Base-by-base conservation (phyloP, 1,139 yeast species). In the Candida pseudocylindracea region DNA sequence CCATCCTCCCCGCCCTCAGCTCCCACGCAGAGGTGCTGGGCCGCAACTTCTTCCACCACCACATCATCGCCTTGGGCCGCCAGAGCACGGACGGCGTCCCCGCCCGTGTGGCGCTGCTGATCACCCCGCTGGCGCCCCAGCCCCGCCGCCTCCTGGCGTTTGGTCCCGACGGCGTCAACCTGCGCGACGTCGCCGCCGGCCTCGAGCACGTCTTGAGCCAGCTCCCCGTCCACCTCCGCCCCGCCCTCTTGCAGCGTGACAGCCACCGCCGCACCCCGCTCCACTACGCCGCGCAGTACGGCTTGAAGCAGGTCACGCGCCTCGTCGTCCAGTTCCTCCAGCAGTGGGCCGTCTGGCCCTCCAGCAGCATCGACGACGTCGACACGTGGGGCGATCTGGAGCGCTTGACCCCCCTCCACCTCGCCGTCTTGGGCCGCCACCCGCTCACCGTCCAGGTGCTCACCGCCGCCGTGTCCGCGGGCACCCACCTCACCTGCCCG, bases 261-360 rank as follows among this genome's bases (percentile, higher is more conserved):
- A 72, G 68, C 38, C 79, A 81, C 45, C 60, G 60, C 36, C 64
- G 95, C 39, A 76, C 94, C 1, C 93, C 96, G 1, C 56, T 88
- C 36, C 96, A 88, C 52, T 85, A 85, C 50, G 72, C 93, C 11
- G 74, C 92, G 2, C 92, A 80, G 45, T 81, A 73, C 48, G 96
- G 96, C 0, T 59, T 85, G 36, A 69, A 67, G 38, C 67, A 65
- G 33, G 68, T 74, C 30, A 60, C 81, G 2, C 55, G 54, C 20
- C 57, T 70, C 9, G 57, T 85, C 28, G 51, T 83, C 24, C 57
- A 60, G 28, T 65, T 59, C 43, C 43, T 54, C 29, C 26, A 31
- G 13, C 38, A 44, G 26, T 53, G 60, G 55, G 38, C 42, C 9
- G 43, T 59, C 33, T 42, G 54, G n/a, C 46, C 63, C 36, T 46